These are phyloP conservation scores for Trichothecium roseum DNA, from an alignment of 2,329 filamentous ascomycete genomes.

Conservation along the genomic window DNA sequence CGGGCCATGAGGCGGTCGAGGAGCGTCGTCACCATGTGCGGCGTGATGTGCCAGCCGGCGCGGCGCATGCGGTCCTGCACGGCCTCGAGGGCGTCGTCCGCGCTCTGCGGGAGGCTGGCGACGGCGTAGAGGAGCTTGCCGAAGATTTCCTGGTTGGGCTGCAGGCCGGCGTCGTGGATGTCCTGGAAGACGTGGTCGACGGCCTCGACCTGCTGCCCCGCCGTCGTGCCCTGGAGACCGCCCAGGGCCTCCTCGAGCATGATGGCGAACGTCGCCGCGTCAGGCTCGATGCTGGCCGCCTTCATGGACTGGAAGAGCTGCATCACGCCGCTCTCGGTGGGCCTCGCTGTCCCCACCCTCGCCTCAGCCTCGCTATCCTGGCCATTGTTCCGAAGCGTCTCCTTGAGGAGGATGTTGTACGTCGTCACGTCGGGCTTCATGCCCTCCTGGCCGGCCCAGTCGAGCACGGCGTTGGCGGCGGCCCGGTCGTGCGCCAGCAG, in stretches of 20 bases:
- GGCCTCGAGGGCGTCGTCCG: slow-evolving; percentile 41
- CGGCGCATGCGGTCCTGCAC: slow-evolving; percentile 53
- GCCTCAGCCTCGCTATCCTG: slow-evolving; percentile 8
- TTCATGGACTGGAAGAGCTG: slow-evolving; percentile 51
- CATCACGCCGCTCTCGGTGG: slow-evolving; percentile 35
- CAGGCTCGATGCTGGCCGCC: slow-evolving; percentile 39
- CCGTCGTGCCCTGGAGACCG: slow-evolving; percentile 24
- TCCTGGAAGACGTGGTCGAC: slow-evolving; percentile 45
- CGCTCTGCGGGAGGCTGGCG: slow-evolving; percentile 21
- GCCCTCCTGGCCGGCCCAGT: slow-evolving; percentile 46
- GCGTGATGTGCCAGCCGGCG: slow-evolving; percentile 39
- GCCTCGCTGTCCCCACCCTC: no score
- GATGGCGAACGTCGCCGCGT: slow-evolving; percentile 63
- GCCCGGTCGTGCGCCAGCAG: slow-evolving; percentile 41
- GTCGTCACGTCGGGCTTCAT: slow-evolving; percentile 47
- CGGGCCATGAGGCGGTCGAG: slow-evolving; percentile 55
- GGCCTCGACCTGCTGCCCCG: slow-evolving; percentile 38
- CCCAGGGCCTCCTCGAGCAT: slow-evolving; percentile 51
- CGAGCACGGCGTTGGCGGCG: slow-evolving; percentile 42
- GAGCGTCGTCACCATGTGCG: slow-evolving; percentile 67
- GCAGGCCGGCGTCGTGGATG: slow-evolving; percentile 46
- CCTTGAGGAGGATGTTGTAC: slow-evolving; percentile 60
- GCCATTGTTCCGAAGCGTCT: slow-evolving; percentile 36
- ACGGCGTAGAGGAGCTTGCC: slow-evolving; percentile 55
- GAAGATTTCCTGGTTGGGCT: slow-evolving; percentile 54